Evolutionary conservation across 306 rosid species (phyloP), one percentile per base, ranked within the genome.

Genomic region (Inga laurina): DNA sequence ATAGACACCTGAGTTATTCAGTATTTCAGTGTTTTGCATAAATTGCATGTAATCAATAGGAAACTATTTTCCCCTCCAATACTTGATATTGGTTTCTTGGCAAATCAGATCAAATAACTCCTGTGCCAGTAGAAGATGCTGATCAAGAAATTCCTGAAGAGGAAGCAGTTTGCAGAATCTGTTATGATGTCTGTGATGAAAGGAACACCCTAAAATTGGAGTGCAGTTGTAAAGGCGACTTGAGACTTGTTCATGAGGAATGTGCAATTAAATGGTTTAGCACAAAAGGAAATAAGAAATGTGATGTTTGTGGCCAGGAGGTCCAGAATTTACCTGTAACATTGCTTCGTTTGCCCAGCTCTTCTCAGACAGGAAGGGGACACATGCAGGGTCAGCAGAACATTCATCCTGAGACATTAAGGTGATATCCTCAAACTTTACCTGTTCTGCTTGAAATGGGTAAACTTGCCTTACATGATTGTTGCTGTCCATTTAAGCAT

Each of bases 91-190:
- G 77, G 4, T 72, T 24, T 68, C 34, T 74, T 83, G 84, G 82
- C 64, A 81, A 84, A 86, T 69, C 91, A 93, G 99, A 91, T 89
- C 93, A 93, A 87, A 88, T 89, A 84, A 90, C 88, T 82, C 92
- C 97, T 6, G 92, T 34, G 80, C 88, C 93, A 21, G 81, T 80
- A 30, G 99, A 92, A 80, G 84, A 18, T 71, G 78, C 81, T 2
- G 99, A 93, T 83, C 98, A 96, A 89, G 99, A 93, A 89, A 96
- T 93, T 90, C 97, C 98, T 43, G 99, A 96, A 86, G 99, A 93
- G 92, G 99, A 93, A 91, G 99, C 98, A 10, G 93, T 92, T 61
- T 96, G 99, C 87, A 91, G 99, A 89, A 96, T 93, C 74, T 96
- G 99, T 88, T 85, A 91, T 72, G 99, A 93, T 57, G 91, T 64